phyloP scores from a whole-genome alignment of 2,329 filamentous ascomycete genomes.

The Cadophora sp. region DNA sequence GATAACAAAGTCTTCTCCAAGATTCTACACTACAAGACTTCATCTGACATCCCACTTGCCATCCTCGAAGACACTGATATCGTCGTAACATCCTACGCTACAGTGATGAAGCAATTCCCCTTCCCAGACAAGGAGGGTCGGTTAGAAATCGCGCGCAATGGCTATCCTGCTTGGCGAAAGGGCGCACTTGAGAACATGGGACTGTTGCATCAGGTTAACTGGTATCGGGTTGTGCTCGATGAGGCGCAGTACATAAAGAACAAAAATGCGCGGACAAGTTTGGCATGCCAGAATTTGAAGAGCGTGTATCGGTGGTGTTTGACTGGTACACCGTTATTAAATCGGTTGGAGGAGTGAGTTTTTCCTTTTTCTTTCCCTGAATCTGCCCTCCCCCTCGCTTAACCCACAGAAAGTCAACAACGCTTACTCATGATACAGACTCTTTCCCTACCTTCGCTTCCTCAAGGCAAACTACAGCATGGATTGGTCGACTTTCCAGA shows the following conservation, averaged over 20 bases:
- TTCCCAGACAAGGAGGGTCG: slow-evolving; percentile 92
- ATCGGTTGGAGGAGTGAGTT: slow-evolving; percentile 43
- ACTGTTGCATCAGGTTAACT: slow-evolving; percentile 50
- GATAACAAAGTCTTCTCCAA: slow-evolving; percentile 32
- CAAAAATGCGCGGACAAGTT: slow-evolving; percentile 47
- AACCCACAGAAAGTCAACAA: background rate
- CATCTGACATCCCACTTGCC: slow-evolving; percentile 2
- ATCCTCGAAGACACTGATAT: slow-evolving; percentile 40
- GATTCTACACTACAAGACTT: slow-evolving; percentile 38
- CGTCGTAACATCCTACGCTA: slow-evolving; percentile 40
- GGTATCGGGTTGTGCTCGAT: slow-evolving; percentile 59
- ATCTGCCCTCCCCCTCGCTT: background rate
- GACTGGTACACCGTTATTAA: slow-evolving; percentile 44
- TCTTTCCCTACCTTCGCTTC: slow-evolving; percentile 46
- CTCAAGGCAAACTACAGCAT: slow-evolving; percentile 41
- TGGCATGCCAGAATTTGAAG: slow-evolving; percentile 51
- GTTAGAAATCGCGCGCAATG: slow-evolving; percentile 69
- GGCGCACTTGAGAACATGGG: slow-evolving; percentile 46
- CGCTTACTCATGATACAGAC: slow-evolving; percentile 22
- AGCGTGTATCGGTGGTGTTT: slow-evolving; percentile 44
- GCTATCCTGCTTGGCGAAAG: slow-evolving; percentile 45
- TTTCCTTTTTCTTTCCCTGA: background rate
- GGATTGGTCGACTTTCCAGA: slow-evolving; percentile 40
- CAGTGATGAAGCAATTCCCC: slow-evolving; percentile 70
- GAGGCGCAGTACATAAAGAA: slow-evolving; percentile 65